phyloP scores from a whole-genome alignment of 176 grass and related monocot genomes.

The Miscanthus lutarioriparius region DNA sequence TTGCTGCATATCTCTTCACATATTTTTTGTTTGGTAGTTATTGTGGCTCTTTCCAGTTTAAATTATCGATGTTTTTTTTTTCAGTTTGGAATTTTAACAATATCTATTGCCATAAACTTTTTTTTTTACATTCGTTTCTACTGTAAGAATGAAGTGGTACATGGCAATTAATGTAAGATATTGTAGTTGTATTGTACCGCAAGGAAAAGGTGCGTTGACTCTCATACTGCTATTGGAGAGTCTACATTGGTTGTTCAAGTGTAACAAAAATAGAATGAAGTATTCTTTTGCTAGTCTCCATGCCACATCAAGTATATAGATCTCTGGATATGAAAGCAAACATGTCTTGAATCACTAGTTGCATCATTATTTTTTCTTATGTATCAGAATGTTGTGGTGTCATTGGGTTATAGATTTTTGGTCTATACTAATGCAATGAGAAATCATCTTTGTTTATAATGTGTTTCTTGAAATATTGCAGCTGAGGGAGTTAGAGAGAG shows the following conservation, averaged over 20 bases:
- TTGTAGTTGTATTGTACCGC: background rate
- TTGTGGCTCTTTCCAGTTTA: background rate
- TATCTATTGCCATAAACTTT: background rate
- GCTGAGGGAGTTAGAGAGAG: constrained; percentile 91
- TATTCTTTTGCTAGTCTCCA: background rate
- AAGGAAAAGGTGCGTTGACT: background rate
- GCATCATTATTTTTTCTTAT: background rate
- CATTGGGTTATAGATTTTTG: background rate
- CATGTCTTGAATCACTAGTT: background rate
- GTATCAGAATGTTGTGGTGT: background rate
- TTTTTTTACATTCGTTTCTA: background rate
- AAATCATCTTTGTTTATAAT: constrained; percentile 1
- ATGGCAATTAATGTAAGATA: background rate
- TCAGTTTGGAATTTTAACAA: background rate
- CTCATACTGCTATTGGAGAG: background rate
- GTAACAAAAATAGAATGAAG: background rate
- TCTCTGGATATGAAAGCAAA: background rate
- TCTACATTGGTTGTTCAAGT: background rate
- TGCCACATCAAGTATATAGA: constrained; percentile 7
- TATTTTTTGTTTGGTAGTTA: background rate
- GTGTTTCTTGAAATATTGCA: constrained; percentile 33
- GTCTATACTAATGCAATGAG: background rate
- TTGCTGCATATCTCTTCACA: background rate
- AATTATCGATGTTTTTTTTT: background rate
- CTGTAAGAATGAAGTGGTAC: background rate